Evolutionary conservation across 2,329 filamentous ascomycete genomes (phyloP), one percentile per base, ranked within the genome.

Genomic region (Zasmidium citrigriseum): DNA sequence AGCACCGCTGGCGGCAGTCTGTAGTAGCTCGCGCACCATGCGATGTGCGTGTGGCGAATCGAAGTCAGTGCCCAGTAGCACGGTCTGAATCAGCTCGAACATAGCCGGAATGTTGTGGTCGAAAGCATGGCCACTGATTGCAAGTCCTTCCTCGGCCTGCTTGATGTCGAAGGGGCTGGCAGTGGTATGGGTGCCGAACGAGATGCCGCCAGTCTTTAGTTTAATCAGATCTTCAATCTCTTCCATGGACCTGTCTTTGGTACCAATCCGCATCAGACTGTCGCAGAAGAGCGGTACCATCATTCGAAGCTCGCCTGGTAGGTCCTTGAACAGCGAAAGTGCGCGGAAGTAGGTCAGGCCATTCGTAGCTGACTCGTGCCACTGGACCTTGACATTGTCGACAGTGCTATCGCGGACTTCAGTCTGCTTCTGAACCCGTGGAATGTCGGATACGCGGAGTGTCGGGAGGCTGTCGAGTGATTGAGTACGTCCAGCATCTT

Each of bases 221-320:
- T 98, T 98, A 74, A 99, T 97, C 55, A 93, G 77, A 70, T 98
- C 95, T 75, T 99, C 95, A 52, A 98, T 84, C 73, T 97, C 88
- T 73, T 97, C 95, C 89, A 96, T 97, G 0, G 87, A 87, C 82
- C 90, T 90, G 59, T 87, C 85, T 67, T 89, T 89, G 2, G 93
- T 99, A 14, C 95, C 95, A 9, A 99, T 83, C 20, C 95, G 89
- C 89, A 97, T 95, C 61, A 99, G 87, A 38, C 90, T 88, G 71
- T 96, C 93, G 14, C 90, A 92, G 72, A 98, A 98, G 0, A 99
- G 79, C 0, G 95, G 95, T 49, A 98, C 84, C 58, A 98, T 80
- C 66, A 90, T 82, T 53, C 95, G 85, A 53, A 98, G 82, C 62
- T 97, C 91, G 61, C 93, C 88, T 0, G 93, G 91, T 14, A 99